A percentile compares a stretch with the other conserved stretches of the same genome.
Evolutionary conservation across 805 yeast genomes (phyloP).

Genomic region (Metschnikowia chrysomelidarum): DNA sequence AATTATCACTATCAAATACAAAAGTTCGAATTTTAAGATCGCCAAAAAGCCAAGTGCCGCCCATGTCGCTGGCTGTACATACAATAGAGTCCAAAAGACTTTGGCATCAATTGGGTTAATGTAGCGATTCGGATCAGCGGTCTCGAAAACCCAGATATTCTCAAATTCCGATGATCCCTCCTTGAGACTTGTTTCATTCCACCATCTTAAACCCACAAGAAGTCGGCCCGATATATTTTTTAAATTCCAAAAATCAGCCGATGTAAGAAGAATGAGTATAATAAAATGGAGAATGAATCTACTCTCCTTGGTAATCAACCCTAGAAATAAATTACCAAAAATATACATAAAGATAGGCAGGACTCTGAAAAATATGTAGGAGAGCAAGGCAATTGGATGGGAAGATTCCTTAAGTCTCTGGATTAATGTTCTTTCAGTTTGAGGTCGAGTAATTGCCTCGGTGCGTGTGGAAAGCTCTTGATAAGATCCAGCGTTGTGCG

Average conservation of each 20-base stretch:
- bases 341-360: slow-evolving; percentile 65
- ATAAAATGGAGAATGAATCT: slow-evolving; percentile 72
- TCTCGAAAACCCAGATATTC: slow-evolving; percentile 83
- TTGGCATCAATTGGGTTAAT: slow-evolving; percentile 92
- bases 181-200: slow-evolving; percentile 66
- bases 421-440: slow-evolving; percentile 25
- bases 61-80: slow-evolving; percentile 79
- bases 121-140: slow-evolving; percentile 66
- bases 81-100: slow-evolving; percentile 80
- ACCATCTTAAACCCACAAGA: slow-evolving; percentile 92
- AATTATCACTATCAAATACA: slow-evolving; percentile 58
- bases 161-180: slow-evolving; percentile 48
- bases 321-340: slow-evolving; percentile 67
- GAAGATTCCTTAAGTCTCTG: slow-evolving; percentile 60
- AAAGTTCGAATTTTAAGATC: slow-evolving; percentile 69
- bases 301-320: slow-evolving; percentile 35
- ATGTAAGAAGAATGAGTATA: slow-evolving; percentile 65
- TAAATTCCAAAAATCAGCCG: slow-evolving; percentile 92
- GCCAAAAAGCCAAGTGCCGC: slow-evolving; percentile 71
- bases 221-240: slow-evolving; percentile 89
- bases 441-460: slow-evolving; percentile 6
- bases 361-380: slow-evolving; percentile 59
- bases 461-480: not conserved
- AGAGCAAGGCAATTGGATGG: slow-evolving; percentile 76
- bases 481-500: not conserved